A percentile compares a stretch with the other conserved stretches of the same genome.
These are phyloP conservation scores for Aspergillus funiculosus DNA, from an alignment of 495 filamentous ascomycete species.

Conservation along the genomic window DNA sequence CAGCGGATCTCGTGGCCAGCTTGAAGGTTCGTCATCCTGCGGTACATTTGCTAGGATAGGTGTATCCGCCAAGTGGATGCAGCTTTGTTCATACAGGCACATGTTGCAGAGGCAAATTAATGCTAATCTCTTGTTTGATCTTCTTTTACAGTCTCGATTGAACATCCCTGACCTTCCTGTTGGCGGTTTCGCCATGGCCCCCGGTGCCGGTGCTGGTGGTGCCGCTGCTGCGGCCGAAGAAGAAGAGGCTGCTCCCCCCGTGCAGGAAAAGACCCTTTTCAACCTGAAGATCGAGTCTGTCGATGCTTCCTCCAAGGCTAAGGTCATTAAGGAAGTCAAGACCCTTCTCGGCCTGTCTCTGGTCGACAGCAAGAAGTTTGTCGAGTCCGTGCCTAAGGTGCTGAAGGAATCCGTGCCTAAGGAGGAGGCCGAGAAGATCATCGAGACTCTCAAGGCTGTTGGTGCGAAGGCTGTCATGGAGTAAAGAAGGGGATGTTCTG, in stretches of 20 bases:
- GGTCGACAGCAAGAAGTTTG: slow-evolving; percentile 99
- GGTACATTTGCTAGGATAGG: background rate
- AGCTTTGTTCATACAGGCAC: too few species aligned
- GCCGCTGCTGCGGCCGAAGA: slow-evolving; percentile 73
- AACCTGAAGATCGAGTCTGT: slow-evolving; percentile 86
- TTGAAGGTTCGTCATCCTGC: slow-evolving; percentile 63
- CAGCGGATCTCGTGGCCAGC: slow-evolving; percentile 85
- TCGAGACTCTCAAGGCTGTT: slow-evolving; percentile 85
- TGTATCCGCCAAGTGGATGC: too few species aligned
- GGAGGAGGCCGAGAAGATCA: slow-evolving; percentile 98
- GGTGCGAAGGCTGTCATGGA: slow-evolving; percentile 88
- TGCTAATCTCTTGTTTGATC: background rate
- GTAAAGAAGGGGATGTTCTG: slow-evolving; percentile 40
- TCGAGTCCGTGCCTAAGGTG: slow-evolving; percentile 92
- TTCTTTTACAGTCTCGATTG: slow-evolving; percentile 63
- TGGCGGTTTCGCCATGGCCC: slow-evolving; percentile 71
- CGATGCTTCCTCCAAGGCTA: slow-evolving; percentile 84
- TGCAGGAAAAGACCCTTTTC: slow-evolving; percentile 95
- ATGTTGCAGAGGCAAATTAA: background rate
- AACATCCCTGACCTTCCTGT: slow-evolving; percentile 98
- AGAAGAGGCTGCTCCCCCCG: slow-evolving; percentile 72
- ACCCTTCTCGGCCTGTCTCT: slow-evolving; percentile 86
- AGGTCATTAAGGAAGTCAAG: slow-evolving; percentile 99
- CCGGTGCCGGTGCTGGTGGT: slow-evolving; percentile 48
- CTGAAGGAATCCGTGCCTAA: slow-evolving; percentile 98